A percentile compares a stretch with the other conserved stretches of the same genome.
Conservation (phyloP, 345 rosid species). For the Adansonia digitata region DNA sequence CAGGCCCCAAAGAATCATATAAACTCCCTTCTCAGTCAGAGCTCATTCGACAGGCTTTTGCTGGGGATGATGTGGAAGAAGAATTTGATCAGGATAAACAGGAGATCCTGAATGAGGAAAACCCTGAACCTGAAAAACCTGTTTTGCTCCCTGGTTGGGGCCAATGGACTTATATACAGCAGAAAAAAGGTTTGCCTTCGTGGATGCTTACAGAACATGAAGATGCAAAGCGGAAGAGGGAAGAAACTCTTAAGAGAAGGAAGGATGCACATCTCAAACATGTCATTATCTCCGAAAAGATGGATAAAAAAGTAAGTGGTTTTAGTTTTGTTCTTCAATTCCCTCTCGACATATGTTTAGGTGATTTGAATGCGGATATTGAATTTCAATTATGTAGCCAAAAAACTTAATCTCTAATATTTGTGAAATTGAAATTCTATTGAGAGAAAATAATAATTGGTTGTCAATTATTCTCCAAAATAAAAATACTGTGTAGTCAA, state of each 20-base stretch:
- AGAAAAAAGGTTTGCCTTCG: constrained; percentile 71
- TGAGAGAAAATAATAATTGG: background rate
- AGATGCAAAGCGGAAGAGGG: constrained; percentile 58
- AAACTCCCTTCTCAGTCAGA: constrained; percentile 89
- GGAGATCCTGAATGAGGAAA: constrained; percentile 62
- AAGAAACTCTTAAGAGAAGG: constrained; percentile 67
- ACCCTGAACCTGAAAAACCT: constrained; percentile 82
- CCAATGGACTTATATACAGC: constrained; percentile 73
- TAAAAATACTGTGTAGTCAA: background rate
- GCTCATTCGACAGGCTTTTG: constrained; percentile 78
- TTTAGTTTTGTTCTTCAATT: constrained; percentile 2
- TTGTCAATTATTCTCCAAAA: background rate
- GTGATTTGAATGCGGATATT: background rate
- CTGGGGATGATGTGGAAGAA: constrained; percentile 83
- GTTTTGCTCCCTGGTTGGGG: constrained; percentile 88
- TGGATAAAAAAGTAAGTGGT: constrained; percentile 69
- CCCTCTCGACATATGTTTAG: background rate
- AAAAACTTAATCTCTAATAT: background rate
- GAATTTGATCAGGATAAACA: constrained; percentile 73
- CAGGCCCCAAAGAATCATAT: constrained; percentile 41
- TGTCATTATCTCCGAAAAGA: constrained; percentile 76
- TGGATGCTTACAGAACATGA: constrained; percentile 81
- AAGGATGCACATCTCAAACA: constrained; percentile 78
- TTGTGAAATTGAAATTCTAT: background rate
- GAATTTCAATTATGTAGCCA: background rate